These are phyloP conservation scores for Suillus bovinus DNA, from an alignment of 768 basidiomycete genomes.

Conservation along the genomic window DNA sequence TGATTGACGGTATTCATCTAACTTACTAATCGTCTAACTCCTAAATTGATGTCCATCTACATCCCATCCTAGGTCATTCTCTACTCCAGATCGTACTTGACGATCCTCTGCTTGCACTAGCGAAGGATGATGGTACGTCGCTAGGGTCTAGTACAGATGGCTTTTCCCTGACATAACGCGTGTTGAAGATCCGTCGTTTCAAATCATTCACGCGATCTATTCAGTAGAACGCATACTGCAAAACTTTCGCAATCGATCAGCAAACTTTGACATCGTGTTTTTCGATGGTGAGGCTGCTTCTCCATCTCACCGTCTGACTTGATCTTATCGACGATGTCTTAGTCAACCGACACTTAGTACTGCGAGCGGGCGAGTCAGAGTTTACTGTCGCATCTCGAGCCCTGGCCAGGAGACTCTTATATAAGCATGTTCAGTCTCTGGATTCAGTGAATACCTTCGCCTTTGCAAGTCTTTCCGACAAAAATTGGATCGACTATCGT, in stretches of 20 bases:
- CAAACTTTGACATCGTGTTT: conserved; percentile 65
- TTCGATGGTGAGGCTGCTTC: conserved; percentile 45
- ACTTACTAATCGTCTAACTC: background rate
- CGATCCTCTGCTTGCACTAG: conserved; percentile 61
- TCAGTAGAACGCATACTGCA: conserved; percentile 52
- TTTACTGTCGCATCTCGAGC: conserved; percentile 46
- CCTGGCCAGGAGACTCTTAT: conserved; percentile 53
- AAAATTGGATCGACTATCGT: conserved; percentile 49
- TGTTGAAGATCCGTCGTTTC: conserved; percentile 52
- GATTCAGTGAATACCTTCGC: conserved; percentile 43
- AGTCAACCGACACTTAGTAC: conserved; percentile 48
- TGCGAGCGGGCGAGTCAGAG: conserved; percentile 36
- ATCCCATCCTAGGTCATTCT: conserved; percentile 56
- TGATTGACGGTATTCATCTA: conserved; percentile 53
- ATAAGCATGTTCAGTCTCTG: conserved; percentile 45
- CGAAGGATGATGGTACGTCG: conserved; percentile 41
- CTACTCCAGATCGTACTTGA: conserved; percentile 58
- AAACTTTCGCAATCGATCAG: conserved; percentile 49
- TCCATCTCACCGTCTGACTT: background rate
- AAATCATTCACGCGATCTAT: conserved; percentile 61
- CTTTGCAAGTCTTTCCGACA: conserved; percentile 48
- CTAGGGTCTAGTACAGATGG: background rate
- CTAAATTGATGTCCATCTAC: conserved; percentile 5
- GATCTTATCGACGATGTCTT: background rate
- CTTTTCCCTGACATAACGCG: background rate